Base-by-base conservation (phyloP, 164 flowering plant genomes). In the Annona squamosa region DNA sequence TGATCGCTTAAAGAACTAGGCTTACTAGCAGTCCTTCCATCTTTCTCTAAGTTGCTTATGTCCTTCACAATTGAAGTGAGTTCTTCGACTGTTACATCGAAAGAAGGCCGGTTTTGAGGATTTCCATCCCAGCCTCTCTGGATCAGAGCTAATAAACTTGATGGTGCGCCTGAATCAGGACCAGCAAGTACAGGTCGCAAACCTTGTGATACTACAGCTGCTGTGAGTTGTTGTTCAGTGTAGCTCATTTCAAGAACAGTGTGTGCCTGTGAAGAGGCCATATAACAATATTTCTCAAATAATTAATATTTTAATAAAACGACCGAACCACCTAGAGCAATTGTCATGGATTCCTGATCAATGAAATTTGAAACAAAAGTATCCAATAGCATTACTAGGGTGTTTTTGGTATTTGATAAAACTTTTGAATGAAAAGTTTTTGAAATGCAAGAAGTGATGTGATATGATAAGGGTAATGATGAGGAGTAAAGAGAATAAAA, bases 171-270 rank as follows among this genome's bases (percentile, higher is more conserved):
- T 3, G 83, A 79, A 57, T 82, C 85, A 12, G 74, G 71, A 80
- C 86, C 81, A 65, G 93, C 87, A 71, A 91, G 89, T 83, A 71
- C 86, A 46, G 99, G 98, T 48, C 98, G 85, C 79, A 95, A 74
- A 73, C 89, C 90, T 77, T 85, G 89, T 74, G 96, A 88, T 41
- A 87, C 96, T 63, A 95, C 88, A 70, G 98, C 96, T 63, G 93
- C 90, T 69, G 98, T 91, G 65, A 95, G 99, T 85, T 88, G 88
- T 85, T 95, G 99, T 82, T 92, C 98, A 63, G 96, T 89, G 74
- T 95, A 91, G 79, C 82, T 92, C 98, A 95, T 95, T 86, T 95
- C 99, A 67, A 92, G 85, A 62, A 95, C 98, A 42, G 99, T 95
- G 80, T 95, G 99, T 65, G 99, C 99, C 99, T 92, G 87, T 68